Conservation (phyloP, 1,284 basidiomycete species). For the Cryptococcus maquisensis region DNA sequence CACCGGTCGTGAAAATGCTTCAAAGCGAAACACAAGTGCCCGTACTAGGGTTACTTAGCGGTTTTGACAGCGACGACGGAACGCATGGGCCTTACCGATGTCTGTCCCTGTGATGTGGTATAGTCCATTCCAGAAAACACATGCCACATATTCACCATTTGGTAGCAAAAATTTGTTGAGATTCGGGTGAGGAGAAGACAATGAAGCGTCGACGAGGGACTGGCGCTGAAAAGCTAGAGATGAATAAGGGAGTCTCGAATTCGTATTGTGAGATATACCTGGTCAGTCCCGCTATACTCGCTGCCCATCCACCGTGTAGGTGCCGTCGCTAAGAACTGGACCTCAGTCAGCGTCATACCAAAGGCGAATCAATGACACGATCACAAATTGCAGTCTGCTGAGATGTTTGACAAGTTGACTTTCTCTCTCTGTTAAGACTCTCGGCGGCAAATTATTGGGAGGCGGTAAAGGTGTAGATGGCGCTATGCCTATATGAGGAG, state of each 20-base stretch:
- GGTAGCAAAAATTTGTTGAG: constrained; percentile 79
- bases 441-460: constrained; percentile 20
- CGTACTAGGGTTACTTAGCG: constrained; percentile 55
- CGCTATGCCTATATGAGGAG: constrained; percentile 4
- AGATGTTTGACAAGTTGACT: constrained; percentile 34
- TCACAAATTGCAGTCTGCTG: constrained; percentile 45
- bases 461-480: constrained; percentile 25
- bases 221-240: constrained; percentile 8
- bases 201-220: constrained; percentile 48
- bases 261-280: not conserved
- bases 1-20: constrained; percentile 64
- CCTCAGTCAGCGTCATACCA: not conserved
- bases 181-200: constrained; percentile 54
- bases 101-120: constrained; percentile 86
- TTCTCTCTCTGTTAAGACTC: constrained; percentile 33
- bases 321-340: constrained; percentile 71
- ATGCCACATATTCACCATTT: constrained; percentile 78
- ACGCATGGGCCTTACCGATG: constrained; percentile 40
- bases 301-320: constrained; percentile 45
- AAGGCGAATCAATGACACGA: not conserved
- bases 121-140: constrained; percentile 80
- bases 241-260: too few relatives aligned
- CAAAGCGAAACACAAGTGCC: constrained; percentile 80
- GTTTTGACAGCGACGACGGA: not conserved
- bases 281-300: not conserved